Evolutionary conservation across 805 yeast genomes (phyloP).

Genomic region (Kluyveromyces starmeri): DNA sequence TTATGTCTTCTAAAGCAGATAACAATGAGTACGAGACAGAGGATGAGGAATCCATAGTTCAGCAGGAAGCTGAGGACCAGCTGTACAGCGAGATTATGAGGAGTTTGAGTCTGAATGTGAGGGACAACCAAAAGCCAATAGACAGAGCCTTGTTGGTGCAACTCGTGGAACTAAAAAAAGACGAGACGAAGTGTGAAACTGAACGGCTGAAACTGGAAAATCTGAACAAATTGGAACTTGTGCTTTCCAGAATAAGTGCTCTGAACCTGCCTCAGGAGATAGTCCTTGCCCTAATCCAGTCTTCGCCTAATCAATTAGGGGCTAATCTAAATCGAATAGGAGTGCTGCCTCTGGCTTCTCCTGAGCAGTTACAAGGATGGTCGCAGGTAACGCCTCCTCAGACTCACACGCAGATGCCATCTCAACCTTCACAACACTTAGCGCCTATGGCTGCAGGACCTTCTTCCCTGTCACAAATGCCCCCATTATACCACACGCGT

Average conservation of each 20-base stretch:
- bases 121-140: background rate
- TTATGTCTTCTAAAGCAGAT: constrained; percentile 1
- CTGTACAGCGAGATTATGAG: constrained; percentile 1
- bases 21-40: constrained; percentile 3
- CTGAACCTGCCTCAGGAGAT: constrained; percentile 3
- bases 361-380: background rate
- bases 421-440: background rate
- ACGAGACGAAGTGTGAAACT: background rate
- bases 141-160: constrained; percentile 1
- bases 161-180: constrained; percentile 2
- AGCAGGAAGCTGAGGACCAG: background rate
- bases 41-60: constrained; percentile 4
- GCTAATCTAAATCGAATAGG: background rate
- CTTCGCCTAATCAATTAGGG: background rate
- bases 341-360: background rate
- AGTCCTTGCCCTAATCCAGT: background rate
- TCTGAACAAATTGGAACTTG: background rate
- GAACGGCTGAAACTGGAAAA: constrained; percentile 2
- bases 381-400: constrained; percentile 1
- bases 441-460: background rate
- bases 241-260: constrained; percentile 1
- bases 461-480: background rate
- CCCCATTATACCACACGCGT: background rate
- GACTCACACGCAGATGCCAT: background rate
- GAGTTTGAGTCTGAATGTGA: background rate